These are phyloP conservation scores for Metarhizium guizhouense DNA, from an alignment of 2,329 filamentous ascomycete genomes.

Conservation along the genomic window DNA sequence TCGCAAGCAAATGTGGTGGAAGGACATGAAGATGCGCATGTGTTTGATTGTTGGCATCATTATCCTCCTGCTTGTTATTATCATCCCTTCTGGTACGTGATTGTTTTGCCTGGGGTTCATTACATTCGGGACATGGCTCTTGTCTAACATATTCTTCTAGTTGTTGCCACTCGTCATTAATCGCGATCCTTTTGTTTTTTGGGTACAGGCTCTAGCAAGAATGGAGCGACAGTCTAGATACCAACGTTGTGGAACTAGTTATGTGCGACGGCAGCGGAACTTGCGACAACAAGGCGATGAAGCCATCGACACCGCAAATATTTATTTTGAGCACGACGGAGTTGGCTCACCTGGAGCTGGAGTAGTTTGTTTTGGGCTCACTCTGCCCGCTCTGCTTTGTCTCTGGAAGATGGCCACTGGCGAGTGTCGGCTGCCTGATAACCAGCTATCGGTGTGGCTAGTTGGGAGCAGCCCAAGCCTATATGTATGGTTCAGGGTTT, in stretches of 20 bases:
- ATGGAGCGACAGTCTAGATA: slow-evolving; percentile 1
- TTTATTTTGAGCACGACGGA: neutral
- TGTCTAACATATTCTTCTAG: slow-evolving; percentile 14
- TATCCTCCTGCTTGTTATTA: slow-evolving; percentile 85
- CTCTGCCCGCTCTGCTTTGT: neutral
- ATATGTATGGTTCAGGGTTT: slow-evolving; percentile 36
- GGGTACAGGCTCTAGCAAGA: neutral
- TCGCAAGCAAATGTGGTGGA: slow-evolving; percentile 99
- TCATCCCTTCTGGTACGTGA: slow-evolving; percentile 73
- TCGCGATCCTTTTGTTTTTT: neutral
- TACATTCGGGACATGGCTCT: slow-evolving; percentile 25
- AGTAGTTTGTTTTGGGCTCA: neutral
- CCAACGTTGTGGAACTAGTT: neutral
- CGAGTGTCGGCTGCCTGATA: neutral
- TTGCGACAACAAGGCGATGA: neutral
- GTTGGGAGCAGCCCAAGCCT: slow-evolving; percentile 3
- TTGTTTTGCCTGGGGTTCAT: neutral
- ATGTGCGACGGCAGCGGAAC: neutral
- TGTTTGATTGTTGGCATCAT: slow-evolving; percentile 88
- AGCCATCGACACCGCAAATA: neutral
- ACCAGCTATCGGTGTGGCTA: neutral
- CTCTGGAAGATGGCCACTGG: neutral
- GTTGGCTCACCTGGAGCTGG: neutral
- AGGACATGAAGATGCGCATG: slow-evolving; percentile 99
- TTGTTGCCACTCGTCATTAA: neutral